Evolutionary conservation across 768 basidiomycete species (phyloP).

Genomic region (Sporobolomyces roseus): DNA sequence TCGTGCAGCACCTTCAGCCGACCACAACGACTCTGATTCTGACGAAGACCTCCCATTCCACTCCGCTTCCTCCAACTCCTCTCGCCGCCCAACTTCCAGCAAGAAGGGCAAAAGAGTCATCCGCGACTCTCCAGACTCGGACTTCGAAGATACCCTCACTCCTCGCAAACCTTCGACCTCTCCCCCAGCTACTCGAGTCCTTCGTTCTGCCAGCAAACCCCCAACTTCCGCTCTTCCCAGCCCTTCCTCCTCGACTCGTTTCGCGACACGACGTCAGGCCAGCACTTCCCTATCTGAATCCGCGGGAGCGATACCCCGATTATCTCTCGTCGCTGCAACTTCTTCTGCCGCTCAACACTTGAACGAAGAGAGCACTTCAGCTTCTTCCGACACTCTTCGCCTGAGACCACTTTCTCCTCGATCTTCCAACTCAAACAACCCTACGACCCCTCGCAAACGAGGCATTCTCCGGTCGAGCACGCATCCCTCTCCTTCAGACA

Average conservation of each 20-base stretch:
- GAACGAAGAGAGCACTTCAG: neutral
- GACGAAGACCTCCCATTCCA: too few relatives aligned
- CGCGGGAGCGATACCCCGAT: neutral
- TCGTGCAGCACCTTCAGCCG: too few relatives aligned
- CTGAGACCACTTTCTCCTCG: neutral
- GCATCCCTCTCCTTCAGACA: too few relatives aligned
- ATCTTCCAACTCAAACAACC: neutral
- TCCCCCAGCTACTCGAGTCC: neutral
- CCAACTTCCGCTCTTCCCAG: neutral
- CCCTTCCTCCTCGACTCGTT: neutral
- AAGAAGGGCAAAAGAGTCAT: too few relatives aligned
- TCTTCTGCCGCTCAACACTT: neutral
- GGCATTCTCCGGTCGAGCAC: too few relatives aligned
- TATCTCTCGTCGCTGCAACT: neutral
- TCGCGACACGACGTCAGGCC: neutral
- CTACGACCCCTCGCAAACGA: neutral
- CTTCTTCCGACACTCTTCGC: neutral
- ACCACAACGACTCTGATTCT: too few relatives aligned
- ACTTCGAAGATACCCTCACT: neutral
- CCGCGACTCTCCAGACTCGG: too few relatives aligned
- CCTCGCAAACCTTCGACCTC: neutral
- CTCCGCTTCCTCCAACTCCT: too few relatives aligned
- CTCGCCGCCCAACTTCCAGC: neutral
- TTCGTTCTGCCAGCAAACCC: constrained; percentile 8
- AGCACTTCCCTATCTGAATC: neutral